Conservation (phyloP, 129 eudicot species). For the Rutidosis leptorrhynchoides region DNA sequence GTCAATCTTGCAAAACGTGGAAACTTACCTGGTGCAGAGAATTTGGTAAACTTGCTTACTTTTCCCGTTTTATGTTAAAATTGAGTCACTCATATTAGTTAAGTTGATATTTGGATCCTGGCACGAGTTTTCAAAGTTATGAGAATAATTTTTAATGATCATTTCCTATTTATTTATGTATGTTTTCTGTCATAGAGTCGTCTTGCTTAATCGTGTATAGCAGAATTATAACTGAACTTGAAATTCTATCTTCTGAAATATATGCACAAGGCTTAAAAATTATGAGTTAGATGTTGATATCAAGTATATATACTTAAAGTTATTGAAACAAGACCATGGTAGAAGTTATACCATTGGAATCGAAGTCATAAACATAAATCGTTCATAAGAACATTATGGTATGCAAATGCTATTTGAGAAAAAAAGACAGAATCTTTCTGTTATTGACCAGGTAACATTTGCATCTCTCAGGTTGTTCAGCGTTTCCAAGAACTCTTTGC, state of each 20-base stretch:
- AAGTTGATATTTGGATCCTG: slow-evolving; percentile 12
- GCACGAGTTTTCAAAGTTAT: not conserved
- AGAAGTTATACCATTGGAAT: slow-evolving; percentile 12
- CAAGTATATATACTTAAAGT: slow-evolving; percentile 6
- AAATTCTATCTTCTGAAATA: not conserved
- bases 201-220: slow-evolving; percentile 12
- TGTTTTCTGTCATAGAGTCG: not conserved
- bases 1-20: slow-evolving; percentile 99
- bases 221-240: no score
- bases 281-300: slow-evolving; percentile 4
- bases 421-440: not conserved
- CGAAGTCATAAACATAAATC: not conserved
- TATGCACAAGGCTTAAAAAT: not conserved
- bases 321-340: not conserved
- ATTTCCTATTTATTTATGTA: not conserved
- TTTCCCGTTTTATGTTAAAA: slow-evolving; percentile 1
- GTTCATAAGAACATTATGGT: not conserved
- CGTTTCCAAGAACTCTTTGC: slow-evolving; percentile 99
- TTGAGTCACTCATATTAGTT: not conserved
- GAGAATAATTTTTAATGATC: not conserved
- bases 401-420: not conserved
- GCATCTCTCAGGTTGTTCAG: slow-evolving; percentile 81
- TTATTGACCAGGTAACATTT: slow-evolving; percentile 20
- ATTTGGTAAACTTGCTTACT: slow-evolving; percentile 60
- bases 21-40: slow-evolving; percentile 98